Base-by-base conservation (phyloP, 768 basidiomycete species). In the Hydnomerulius pinastri region DNA sequence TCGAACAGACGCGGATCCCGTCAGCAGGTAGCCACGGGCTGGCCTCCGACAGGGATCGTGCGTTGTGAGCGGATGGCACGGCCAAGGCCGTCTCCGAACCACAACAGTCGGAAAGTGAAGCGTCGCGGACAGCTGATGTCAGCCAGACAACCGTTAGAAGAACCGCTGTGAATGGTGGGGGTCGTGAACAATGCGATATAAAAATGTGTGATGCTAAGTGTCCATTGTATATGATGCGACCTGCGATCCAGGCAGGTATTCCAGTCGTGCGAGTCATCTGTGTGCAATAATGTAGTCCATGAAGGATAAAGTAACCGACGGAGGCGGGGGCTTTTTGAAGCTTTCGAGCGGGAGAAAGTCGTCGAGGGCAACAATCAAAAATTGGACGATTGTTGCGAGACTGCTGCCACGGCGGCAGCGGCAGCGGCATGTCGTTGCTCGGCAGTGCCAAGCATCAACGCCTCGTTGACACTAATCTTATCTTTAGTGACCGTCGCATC, bases 391-490 rank as follows among this genome's bases (percentile, higher is more conserved):
- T 68, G 66, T 57, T 71, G 74, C 32, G 60, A 78, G 67, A 80
- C 77, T 49, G 80, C 79, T 42, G 80, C 76, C 25, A 76, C 74
- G 44, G 81, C 83, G 30, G 79, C 77, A 32, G 81, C 80, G 41
- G 77, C 76, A 7, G 75, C 76, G 40, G 79, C 82, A 65, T 82
- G 82, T 60, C 81, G 72, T 59, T 87, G 87, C 70, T 86, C 85
- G 37, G 87, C 86, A 51, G 87, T 86, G 68, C 84, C 81, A 66
- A 92, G 82, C 87, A 91, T 92, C 68, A 93, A 78, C 36, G 87
- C 86, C 80, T 93, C 90, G 71, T 92, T 92, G 59, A 93, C 84
- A 64, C 81, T 85, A 9, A 38, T 3, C 24, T 9, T 21, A 13
- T 12, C 11, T n/a, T 59, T 37, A 51, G 46, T 21, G 6, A 13